Conservation (phyloP, 768 basidiomycete species). For the Coprinellus aureogranulatus region DNA sequence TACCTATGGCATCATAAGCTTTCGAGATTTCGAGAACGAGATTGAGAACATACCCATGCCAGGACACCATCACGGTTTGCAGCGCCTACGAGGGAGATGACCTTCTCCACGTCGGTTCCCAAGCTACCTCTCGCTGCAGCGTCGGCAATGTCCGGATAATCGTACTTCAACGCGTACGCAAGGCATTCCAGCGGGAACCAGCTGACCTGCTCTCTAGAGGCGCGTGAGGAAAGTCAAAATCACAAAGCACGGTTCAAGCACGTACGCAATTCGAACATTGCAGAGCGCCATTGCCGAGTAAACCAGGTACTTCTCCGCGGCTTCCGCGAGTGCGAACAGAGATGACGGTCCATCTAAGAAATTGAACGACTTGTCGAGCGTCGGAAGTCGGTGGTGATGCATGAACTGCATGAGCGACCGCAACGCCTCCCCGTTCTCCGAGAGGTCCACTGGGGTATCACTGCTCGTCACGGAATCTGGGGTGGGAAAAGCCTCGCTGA, state of each 20-base stretch:
- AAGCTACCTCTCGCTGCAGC: neutral
- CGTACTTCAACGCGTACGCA: neutral
- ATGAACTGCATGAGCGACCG: neutral
- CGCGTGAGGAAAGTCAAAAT: too few relatives aligned
- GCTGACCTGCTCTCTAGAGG: too few relatives aligned
- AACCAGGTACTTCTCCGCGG: conserved; percentile 11
- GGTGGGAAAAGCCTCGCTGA: conserved; percentile 11
- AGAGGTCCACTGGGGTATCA: neutral
- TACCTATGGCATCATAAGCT: too few relatives aligned
- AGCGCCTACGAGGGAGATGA: too few relatives aligned
- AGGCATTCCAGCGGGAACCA: neutral
- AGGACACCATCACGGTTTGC: too few relatives aligned
- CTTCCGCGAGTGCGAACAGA: conserved; percentile 2
- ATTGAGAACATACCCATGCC: too few relatives aligned
- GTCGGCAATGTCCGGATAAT: neutral
- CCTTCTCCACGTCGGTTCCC: too few relatives aligned
- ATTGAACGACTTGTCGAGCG: too few relatives aligned
- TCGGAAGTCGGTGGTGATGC: neutral
- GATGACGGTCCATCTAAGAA: too few relatives aligned
- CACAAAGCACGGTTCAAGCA: neutral
- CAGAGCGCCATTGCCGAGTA: conserved; percentile 7
- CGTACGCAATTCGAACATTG: neutral
- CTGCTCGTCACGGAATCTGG: neutral
- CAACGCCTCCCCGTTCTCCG: neutral
- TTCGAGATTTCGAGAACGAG: too few relatives aligned